Evolutionary conservation across 2,329 filamentous ascomycete genomes (phyloP), one percentile per base, ranked within the genome.

Genomic region (Trichoderma gracile): DNA sequence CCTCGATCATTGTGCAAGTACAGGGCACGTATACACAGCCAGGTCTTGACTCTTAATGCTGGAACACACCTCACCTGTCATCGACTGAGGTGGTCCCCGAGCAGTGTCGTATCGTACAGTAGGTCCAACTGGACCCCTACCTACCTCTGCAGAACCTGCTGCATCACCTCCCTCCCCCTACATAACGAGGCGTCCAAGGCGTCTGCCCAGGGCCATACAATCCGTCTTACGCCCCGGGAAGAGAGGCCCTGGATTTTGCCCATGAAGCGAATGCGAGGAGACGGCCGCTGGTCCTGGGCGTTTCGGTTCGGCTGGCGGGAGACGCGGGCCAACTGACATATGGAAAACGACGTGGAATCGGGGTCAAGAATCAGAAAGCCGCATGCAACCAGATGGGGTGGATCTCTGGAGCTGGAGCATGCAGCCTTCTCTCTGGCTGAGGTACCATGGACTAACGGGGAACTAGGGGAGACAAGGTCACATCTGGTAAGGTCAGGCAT

Each of bases 181-280:
- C 15, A 6, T 43, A 43, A 43, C 15, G 17, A n/a, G 40, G 40
- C 46, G 15, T 38, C 10, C 33, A 38, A 38, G 10, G 33, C 33
- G 5, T 14, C 33, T 38, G 33, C 33, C 12, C 33, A 38, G 33
- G 33, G 33, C 33, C 21, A 55, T 42, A 30, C 19, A 23, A 55
- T 55, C 55, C 27, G 45, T 58, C 55, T 25, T 12, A 47, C 43
- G 55, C 19, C 56, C 56, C 56, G 56, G 56, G 45, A 59, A 40
- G 49, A 59, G 1, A 40, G 45, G 45, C 15, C 42, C 25, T 50
- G 25, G 38, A 42, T 19, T 27, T 25, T 47, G 40, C 30, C 56
- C 56, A 23, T 47, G 33, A 21, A 23, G 56, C 33, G 45, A 59
- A 47, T 40, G 45, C n/a, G 27, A 25, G 23, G 15, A 38, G 10